Evolutionary conservation across 805 yeast species (phyloP), one percentile per base, ranked within the genome.

Genomic region (Maudiozyma turicensis): DNA sequence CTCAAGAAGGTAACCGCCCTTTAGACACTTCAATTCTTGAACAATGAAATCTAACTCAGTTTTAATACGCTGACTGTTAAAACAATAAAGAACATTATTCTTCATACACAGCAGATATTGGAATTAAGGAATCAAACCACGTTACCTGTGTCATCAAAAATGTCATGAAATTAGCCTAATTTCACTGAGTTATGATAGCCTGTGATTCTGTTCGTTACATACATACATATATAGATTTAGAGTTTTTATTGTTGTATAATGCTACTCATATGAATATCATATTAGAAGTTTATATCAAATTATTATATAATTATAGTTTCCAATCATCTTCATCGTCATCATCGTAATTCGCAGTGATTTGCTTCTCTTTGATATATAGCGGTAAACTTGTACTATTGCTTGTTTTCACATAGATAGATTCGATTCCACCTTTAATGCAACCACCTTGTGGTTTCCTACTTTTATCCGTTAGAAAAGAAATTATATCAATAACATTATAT

Each of bases 311-410:
- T 13, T 13, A n/a, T 7, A 35, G 34, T 15, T 40, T 40, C 31
- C 43, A 15, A n/a, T 35, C 45, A 5, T 38, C 14, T 11, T 45
- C 39, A 28, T 30, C 37, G 11, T 41, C 43, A 15, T 49, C 48
- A 2, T 26, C 44, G 7, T 32, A 40, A 1, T 33, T 35, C 14
- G 5, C 20, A 3, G 5, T 6, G 6, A 8, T 15, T 8, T 30
- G 35, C 33, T 43, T 8, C 14, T 28, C 20, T n/a, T 40, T 43
- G 35, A 49, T 50, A 40, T 62, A 71, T 5, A 83, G 67, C 1
- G 90, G 91, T 55, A 85, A 67, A 62, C 86, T 78, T 14, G 74
- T 72, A 64, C 90, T 82, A 40, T 79, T 82, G 43, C 78, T 72
- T 0, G 88, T 81, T 64, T 84, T 84, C 40, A 85, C 69, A 57